Base-by-base conservation (phyloP, 768 basidiomycete genomes). In the Stropharia rugosoannulata region DNA sequence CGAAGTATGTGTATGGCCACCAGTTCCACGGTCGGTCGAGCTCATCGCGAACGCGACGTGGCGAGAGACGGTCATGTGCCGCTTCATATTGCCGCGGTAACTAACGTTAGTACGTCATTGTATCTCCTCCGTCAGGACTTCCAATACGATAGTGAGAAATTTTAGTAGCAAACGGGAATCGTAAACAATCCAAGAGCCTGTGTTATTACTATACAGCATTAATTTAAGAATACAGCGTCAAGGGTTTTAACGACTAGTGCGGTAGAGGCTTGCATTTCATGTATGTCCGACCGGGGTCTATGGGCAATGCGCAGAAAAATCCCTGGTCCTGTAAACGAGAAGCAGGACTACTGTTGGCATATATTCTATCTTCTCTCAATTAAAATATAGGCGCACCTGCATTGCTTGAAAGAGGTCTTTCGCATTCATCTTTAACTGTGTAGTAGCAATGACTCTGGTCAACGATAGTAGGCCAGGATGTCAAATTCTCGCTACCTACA, bases 211-310 rank as follows among this genome's bases (percentile, higher is more conserved):
- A 10, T 1, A 32, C 29, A 32, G 29, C 5, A 32, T 32, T 32
- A 32, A 32, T 32, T 27, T 27, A 11, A 25, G 45, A 4, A 25
- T 46, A 22, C 13, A 4, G 4, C 2, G 45, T 25, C 29, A 44
- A 8, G 35, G 5, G 19, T 18, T 5, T 41, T 25, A 15, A 13
- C 7, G 8, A 37, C 55, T 60, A 70, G 59, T 80, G 76, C 52
- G 81, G 82, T 59, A 89, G 70, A n/a, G 79, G 86, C 63, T 72
- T 85, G 70, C 87, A 90, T 61, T 86, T 81, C 73, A 89, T 86
- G 59, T 90, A 73, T 19, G 85, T 86, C 67, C 75, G 78, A 51
- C 72, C 66, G 6, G 86, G 88, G 64, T 90, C 83, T 64, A 82
- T 82, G 12, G 87, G 85, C 44, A 87, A 67, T 2, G 83, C 79